phyloP scores from a whole-genome alignment of 345 rosid genomes.

The Triadica sebifera region DNA sequence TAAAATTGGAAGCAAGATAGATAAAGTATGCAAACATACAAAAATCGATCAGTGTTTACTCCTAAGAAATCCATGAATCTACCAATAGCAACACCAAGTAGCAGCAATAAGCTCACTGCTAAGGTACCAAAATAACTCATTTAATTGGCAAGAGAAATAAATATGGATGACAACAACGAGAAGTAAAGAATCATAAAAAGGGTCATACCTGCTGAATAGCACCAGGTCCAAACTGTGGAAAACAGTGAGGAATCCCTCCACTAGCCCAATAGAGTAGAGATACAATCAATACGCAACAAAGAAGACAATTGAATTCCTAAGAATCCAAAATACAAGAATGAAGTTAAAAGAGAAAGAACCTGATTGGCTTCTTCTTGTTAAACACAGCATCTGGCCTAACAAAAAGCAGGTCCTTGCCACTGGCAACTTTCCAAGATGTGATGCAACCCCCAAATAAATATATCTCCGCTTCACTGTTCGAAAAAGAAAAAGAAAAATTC shows the following conservation, averaged over 20 bases:
- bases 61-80: not conserved
- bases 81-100: not conserved
- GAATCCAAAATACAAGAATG: not conserved
- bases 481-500: not conserved
- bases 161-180: not conserved
- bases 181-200: not conserved
- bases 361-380: constrained; percentile 81
- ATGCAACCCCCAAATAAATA: constrained; percentile 86
- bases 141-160: not conserved
- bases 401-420: constrained; percentile 78
- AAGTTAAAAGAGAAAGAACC: constrained; percentile 37
- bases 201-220: constrained; percentile 68
- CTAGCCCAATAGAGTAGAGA: constrained; percentile 37
- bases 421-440: constrained; percentile 80
- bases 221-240: constrained; percentile 98
- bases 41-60: not conserved
- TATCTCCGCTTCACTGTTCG: constrained; percentile 77
- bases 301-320: not conserved
- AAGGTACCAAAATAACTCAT: not conserved
- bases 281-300: constrained; percentile 1
- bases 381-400: constrained; percentile 97
- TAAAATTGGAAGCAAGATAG: not conserved
- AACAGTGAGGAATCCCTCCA: constrained; percentile 97
- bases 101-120: not conserved
- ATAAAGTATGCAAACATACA: not conserved